A percentile compares a stretch with the other conserved stretches of the same genome.
Evolutionary conservation across 306 rosid species (phyloP).

Genomic region (Quillaja saponaria): DNA sequence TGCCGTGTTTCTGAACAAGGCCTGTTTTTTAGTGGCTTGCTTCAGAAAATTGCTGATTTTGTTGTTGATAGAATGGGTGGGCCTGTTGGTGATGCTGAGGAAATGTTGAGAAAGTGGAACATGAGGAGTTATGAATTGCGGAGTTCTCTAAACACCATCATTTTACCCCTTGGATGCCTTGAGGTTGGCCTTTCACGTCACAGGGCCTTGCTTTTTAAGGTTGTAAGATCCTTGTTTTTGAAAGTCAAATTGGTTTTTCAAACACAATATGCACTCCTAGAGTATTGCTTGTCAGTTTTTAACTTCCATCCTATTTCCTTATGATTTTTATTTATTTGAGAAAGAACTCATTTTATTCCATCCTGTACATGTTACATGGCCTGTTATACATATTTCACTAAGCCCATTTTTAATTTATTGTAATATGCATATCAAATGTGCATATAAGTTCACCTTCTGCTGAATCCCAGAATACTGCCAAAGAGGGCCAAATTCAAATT

Average conservation of each 20-base stretch:
- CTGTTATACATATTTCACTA: too few relatives aligned
- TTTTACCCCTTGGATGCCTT: slow-evolving; percentile 85
- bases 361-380: too few relatives aligned
- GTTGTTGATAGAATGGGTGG: slow-evolving; percentile 98
- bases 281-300: slow-evolving; percentile 14
- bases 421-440: background rate
- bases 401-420: too few relatives aligned
- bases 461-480: background rate
- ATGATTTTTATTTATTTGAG: too few relatives aligned
- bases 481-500: background rate
- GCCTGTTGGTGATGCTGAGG: slow-evolving; percentile 83
- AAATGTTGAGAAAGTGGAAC: slow-evolving; percentile 73
- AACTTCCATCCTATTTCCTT: background rate
- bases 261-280: slow-evolving; percentile 12
- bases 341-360: too few relatives aligned
- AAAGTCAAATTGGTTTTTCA: slow-evolving; percentile 11
- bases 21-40: slow-evolving; percentile 61
- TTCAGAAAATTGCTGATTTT: slow-evolving; percentile 85
- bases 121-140: slow-evolving; percentile 68
- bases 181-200: slow-evolving; percentile 99
- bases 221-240: slow-evolving; percentile 34
- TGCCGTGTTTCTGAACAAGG: slow-evolving; percentile 62
- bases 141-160: slow-evolving; percentile 55
- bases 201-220: slow-evolving; percentile 97
- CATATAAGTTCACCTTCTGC: slow-evolving; percentile 19